Evolutionary conservation across 2,329 filamentous ascomycete species (phyloP), one percentile per base, ranked within the genome.

Genomic region (Neurospora sp.): DNA sequence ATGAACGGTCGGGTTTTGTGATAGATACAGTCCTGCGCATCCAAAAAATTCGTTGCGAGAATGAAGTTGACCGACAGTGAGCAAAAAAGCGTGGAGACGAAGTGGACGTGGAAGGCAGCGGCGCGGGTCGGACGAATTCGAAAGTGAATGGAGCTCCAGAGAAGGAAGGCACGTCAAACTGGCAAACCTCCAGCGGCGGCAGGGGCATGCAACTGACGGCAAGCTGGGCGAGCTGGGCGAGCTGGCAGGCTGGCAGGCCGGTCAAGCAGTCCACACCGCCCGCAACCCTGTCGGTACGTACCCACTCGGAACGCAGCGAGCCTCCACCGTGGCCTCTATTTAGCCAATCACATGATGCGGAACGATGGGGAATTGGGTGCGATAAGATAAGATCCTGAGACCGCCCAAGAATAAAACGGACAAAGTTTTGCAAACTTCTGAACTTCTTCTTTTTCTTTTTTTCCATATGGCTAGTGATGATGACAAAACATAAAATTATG

Each of bases 381-480:
- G 52, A 62, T 62, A 62, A 62, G 52, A 62, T 36, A 62, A 62
- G 52, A 62, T 62, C 6, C 12, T 8, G 15, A 62, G 52, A 62
- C 23, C 15, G 52, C 8, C 12, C 23, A 62, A 62, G 52, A 62
- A 62, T 62, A 62, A 62, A 62, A 62, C 15, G 6, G 28, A 3
- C 52, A 74, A 72, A 69, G 43, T 70, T 71, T 71, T 67, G 69
- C 38, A 57, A 12, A 41, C 23, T 39, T 62, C 38, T 67, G 33
- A 36, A 76, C 72, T 67, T 73, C 70, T 67, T 69, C 65, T 65
- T 74, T 75, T 74, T 74, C 73, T 75, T 74, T 76, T 77, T 73
- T 77, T 75, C 77, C 71, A 74, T 77, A 79, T 78, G 82, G 86
- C 86, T 88, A 70, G 78, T 89, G 87, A 89, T 89, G 87, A 89